Conservation (phyloP, 1,284 basidiomycete genomes). For the Ustilago hordei region DNA sequence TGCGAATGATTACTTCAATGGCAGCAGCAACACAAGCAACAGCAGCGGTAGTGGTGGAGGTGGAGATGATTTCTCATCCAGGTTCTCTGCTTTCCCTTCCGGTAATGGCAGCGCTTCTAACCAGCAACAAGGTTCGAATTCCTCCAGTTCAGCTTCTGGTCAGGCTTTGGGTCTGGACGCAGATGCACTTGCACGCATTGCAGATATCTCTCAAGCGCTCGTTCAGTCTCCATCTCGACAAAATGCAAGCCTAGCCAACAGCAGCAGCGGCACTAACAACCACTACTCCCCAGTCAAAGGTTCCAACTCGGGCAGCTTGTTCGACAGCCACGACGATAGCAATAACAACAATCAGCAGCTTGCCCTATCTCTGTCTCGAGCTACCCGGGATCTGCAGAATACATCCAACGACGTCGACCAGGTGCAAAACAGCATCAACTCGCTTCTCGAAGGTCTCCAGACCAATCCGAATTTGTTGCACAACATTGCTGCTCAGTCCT, state of each 20-base stretch:
- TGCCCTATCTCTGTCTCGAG: constrained; percentile 34
- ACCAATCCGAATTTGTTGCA: constrained; percentile 70
- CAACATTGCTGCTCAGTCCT: constrained; percentile 9
- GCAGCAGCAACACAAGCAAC: not conserved
- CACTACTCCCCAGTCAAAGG: constrained; percentile 22
- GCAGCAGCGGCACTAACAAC: constrained; percentile 12
- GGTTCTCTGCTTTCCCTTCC: constrained; percentile 35
- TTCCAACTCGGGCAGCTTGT: constrained; percentile 6
- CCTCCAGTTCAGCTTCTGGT: constrained; percentile 2
- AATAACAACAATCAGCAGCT: constrained; percentile 47
- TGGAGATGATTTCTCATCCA: constrained; percentile 27
- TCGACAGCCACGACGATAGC: constrained; percentile 13
- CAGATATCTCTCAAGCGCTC: constrained; percentile 46
- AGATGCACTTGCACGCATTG: constrained; percentile 43
- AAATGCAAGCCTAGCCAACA: constrained; percentile 11
- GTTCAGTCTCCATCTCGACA: constrained; percentile 43
- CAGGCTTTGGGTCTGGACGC: constrained; percentile 41
- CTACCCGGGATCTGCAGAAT: constrained; percentile 73
- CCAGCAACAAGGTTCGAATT: constrained; percentile 3
- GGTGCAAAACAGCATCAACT: constrained; percentile 79
- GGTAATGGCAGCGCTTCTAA: constrained; percentile 1
- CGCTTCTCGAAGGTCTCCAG: constrained; percentile 79
- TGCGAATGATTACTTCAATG: constrained; percentile 35
- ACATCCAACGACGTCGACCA: constrained; percentile 81
- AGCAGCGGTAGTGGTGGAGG: constrained; percentile 1